A percentile compares a stretch with the other conserved stretches of the same genome.
These are phyloP conservation scores for Phaeophleospora eucalypticola DNA, from an alignment of 2,329 filamentous ascomycete genomes.

Conservation along the genomic window DNA sequence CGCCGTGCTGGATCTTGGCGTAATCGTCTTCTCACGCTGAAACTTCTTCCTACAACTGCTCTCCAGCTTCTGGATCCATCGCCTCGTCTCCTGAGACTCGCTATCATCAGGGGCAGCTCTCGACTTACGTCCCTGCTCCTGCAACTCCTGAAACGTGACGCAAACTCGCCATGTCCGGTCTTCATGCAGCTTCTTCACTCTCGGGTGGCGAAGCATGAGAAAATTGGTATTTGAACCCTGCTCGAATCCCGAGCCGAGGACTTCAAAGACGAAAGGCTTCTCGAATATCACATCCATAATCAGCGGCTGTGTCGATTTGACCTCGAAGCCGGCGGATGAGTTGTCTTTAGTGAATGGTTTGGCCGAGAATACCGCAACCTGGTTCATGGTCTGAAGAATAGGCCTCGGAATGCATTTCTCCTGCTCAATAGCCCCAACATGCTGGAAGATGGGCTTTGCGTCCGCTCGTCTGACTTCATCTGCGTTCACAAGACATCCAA, in stretches of 20 bases:
- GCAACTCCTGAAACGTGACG: slow-evolving; percentile 65
- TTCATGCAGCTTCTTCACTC: slow-evolving; percentile 70
- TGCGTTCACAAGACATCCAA: slow-evolving; percentile 72
- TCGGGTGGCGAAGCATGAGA: slow-evolving; percentile 72
- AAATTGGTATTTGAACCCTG: slow-evolving; percentile 65
- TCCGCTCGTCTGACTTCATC: slow-evolving; percentile 51
- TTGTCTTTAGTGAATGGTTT: slow-evolving; percentile 26
- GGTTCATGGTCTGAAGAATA: slow-evolving; percentile 43
- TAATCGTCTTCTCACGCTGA: slow-evolving; percentile 23
- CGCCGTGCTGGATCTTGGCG: slow-evolving; percentile 9
- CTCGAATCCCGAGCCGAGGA: slow-evolving; percentile 76
- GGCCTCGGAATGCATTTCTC: slow-evolving; percentile 44
- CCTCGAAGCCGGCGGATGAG: slow-evolving; percentile 20
- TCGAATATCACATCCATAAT: slow-evolving; percentile 56
- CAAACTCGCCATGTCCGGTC: slow-evolving; percentile 69
- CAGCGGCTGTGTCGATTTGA: slow-evolving; percentile 14
- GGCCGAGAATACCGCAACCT: slow-evolving; percentile 37
- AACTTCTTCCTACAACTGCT: slow-evolving; percentile 28
- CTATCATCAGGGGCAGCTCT: slow-evolving; percentile 48
- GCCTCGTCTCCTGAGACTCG: slow-evolving; percentile 57
- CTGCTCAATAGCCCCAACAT: slow-evolving; percentile 56
- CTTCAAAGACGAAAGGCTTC: slow-evolving; percentile 70
- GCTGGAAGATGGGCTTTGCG: slow-evolving; percentile 57
- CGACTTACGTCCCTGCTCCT: slow-evolving; percentile 59
- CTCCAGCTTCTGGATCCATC: slow-evolving; percentile 61